Evolutionary conservation across 805 yeast genomes (phyloP), one percentile per base, ranked within the genome.

Genomic region (Metschnikowia vanudenii): DNA sequence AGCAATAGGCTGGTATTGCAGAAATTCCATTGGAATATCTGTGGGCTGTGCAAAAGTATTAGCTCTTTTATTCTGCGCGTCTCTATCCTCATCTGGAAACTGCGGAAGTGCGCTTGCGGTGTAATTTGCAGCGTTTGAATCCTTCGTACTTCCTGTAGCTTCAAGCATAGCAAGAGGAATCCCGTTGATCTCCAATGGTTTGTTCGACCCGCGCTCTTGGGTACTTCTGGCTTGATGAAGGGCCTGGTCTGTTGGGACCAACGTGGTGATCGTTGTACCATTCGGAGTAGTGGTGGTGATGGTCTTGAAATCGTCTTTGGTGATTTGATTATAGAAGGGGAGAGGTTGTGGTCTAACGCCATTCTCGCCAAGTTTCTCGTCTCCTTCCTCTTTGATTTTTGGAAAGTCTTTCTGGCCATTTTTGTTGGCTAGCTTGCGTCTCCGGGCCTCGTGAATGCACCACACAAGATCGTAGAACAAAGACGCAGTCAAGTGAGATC

Each of bases 391-490:
- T 14, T 39, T 39, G 30, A 37, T 33, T 26, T 58, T 33, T 12
- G 41, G 45, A 11, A 22, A 24, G 26, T 43, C 29, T 34, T 33
- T 17, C 26, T 56, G 46, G 3, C 60, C 58, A 24, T 56, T 58
- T 41, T 67, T 69, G 35, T 64, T 71, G 7, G 66, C 63, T 31
- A 65, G 61, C 26, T 73, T 70, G 44, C 96, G 72, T 61, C 97
- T 74, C 62, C 96, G 75, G 0, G 96, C 97, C 60, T 91, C 97
- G 65, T 91, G 97, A 39, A 91, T 85, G 63, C 96, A 86, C 90
- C 96, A 90, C 11, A 91, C 92, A 43, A 91, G 73, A 64, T 91
- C 97, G 61, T 91, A 91, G 58, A 91, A 91, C 43, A 91, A 66
- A 0, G 97, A 89, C 1, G 94, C 96, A 0, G 97, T 86, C 55